Conservation (phyloP, 371 early-diverging fungal genomes). For the Apophysomyces sp. region DNA sequence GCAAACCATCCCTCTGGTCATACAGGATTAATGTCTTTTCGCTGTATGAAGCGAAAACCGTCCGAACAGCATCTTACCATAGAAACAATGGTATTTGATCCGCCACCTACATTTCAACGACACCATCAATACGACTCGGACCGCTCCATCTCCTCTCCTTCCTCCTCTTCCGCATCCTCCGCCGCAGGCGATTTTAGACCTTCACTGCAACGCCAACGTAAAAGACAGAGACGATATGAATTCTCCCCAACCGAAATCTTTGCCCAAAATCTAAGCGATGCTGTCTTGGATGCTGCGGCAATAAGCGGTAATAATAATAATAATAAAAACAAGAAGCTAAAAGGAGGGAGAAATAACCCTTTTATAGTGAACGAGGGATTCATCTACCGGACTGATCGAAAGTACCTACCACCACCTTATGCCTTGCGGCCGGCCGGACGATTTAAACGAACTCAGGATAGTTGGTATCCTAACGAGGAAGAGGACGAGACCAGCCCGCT, state of each 20-base stretch:
- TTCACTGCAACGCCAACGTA: constrained; percentile 9
- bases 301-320: background rate
- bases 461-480: background rate
- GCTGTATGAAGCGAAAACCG: background rate
- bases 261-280: constrained; percentile 45
- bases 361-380: background rate
- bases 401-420: background rate
- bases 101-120: constrained; percentile 10
- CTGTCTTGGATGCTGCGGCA: constrained; percentile 37
- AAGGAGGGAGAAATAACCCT: background rate
- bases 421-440: background rate
- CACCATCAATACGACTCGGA: constrained; percentile 2
- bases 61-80: constrained; percentile 20
- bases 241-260: constrained; percentile 39
- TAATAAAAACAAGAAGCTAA: background rate
- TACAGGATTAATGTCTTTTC: background rate
- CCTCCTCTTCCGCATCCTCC: background rate
- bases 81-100: constrained; percentile 26
- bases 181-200: constrained; percentile 14
- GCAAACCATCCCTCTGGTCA: background rate
- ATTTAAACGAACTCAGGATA: background rate
- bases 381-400: background rate
- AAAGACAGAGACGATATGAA: constrained; percentile 5
- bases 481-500: constrained; percentile 7
- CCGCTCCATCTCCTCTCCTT: background rate